phyloP scores from a whole-genome alignment of 1,139 yeast species.

The Taphrina wiesneri region DNA sequence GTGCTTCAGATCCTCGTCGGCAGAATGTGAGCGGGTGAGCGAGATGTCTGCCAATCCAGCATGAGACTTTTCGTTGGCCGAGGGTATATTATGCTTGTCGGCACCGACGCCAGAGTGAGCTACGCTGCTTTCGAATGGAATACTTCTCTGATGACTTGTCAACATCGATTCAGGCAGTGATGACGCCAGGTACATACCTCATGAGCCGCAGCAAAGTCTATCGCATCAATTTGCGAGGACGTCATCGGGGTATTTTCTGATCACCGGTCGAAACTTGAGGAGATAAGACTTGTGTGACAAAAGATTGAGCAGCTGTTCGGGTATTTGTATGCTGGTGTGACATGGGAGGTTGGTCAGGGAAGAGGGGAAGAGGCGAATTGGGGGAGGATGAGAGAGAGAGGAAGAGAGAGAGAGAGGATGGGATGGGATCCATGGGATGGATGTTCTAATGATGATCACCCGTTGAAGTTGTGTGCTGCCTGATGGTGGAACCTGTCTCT shows the following conservation, averaged over 20 bases:
- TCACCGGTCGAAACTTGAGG: too few relatives aligned
- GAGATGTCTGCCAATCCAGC: slow-evolving; percentile 2
- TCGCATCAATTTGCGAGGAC: slow-evolving; percentile 1
- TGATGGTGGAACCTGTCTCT: too few relatives aligned
- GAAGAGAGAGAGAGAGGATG: too few relatives aligned
- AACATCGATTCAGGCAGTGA: background rate
- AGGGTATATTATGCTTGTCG: background rate
- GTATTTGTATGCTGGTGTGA: background rate
- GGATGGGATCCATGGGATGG: too few relatives aligned
- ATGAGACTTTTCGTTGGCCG: background rate
- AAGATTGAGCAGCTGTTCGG: too few relatives aligned
- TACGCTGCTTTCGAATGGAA: background rate
- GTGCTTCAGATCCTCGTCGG: slow-evolving; percentile 6
- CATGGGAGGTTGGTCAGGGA: too few relatives aligned
- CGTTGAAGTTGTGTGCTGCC: too few relatives aligned
- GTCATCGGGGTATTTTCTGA: background rate
- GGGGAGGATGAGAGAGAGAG: too few relatives aligned
- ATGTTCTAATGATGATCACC: too few relatives aligned
- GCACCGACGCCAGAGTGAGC: slow-evolving; percentile 9
- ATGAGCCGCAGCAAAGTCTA: slow-evolving; percentile 30
- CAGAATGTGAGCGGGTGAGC: slow-evolving; percentile 1
- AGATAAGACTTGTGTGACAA: too few relatives aligned
- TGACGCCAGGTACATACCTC: slow-evolving; percentile 6
- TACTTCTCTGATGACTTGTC: background rate
- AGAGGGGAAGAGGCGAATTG: too few relatives aligned